Conservation (phyloP, 306 rosid species). For the Cucumis cinereus region DNA sequence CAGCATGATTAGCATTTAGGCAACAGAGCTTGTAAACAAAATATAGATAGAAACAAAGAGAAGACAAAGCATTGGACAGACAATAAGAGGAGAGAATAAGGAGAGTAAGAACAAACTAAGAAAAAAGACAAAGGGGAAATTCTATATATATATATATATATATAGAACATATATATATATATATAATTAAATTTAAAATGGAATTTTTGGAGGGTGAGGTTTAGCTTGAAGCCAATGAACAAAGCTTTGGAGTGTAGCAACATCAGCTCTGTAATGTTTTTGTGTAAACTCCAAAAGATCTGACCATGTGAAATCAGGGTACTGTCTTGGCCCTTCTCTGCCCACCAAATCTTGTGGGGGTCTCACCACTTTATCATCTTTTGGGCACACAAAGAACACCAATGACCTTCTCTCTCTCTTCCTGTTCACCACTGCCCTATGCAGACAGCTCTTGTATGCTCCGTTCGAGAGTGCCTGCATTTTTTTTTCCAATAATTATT, state of each 20-base stretch:
- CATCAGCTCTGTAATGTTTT: constrained; percentile 42
- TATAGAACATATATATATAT: neutral
- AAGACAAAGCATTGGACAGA: constrained; percentile 5
- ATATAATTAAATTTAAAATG: neutral
- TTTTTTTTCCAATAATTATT: neutral
- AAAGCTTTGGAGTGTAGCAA: constrained; percentile 38
- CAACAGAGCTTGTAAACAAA: neutral
- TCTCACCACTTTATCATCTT: constrained; percentile 34
- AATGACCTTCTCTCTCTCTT: constrained; percentile 32
- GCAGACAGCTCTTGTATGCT: constrained; percentile 47
- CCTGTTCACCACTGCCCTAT: constrained; percentile 41
- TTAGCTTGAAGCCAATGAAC: constrained; percentile 16
- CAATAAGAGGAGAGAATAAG: neutral
- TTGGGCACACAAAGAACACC: constrained; percentile 40
- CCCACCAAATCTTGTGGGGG: constrained; percentile 30
- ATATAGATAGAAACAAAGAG: neutral
- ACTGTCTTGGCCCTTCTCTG: constrained; percentile 29
- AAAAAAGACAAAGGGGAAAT: neutral
- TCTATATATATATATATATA: neutral
- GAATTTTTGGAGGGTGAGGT: neutral
- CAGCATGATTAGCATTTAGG: neutral
- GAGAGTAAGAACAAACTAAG: neutral
- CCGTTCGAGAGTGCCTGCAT: constrained; percentile 44
- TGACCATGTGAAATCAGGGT: constrained; percentile 58
- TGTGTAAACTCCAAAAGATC: constrained; percentile 39